Evolutionary conservation across 2,329 filamentous ascomycete species (phyloP), one percentile per base, ranked within the genome.

Genomic region (Microdochium bolleyi): DNA sequence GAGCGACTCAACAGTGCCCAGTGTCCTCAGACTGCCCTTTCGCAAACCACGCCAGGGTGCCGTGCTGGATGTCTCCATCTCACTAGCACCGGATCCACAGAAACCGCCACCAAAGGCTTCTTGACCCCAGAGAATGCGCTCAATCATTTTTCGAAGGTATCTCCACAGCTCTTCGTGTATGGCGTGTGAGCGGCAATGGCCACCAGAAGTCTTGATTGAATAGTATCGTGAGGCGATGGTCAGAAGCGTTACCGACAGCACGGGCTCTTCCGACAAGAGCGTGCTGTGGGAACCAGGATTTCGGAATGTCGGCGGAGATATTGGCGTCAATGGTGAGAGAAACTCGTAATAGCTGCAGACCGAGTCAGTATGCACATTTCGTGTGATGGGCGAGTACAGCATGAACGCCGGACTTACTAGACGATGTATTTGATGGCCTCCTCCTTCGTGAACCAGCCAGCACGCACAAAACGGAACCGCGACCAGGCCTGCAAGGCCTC

Each of bases 81-180:
- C 82, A 49, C 80, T 78, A 37, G 79, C 79, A 22, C 86, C 87
- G 2, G 85, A 88, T 51, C 87, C 87, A 62, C 87, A 89, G 66
- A 92, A 91, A 16, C 89, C 90, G 24, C 89, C 89, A 27, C 91
- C 92, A 63, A 96, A 96, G 51, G 95, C 90, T 68, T 97, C 92
- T 65, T 96, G 92, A 9, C 92, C 94, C 88, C 91, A 97, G 37
- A 97, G 84, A 59, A 95, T 88, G 32, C 92, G 84, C 68, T 96
- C 90, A 58, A 97, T 94, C 88, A 97, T 96, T 54, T 90, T 88
- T 51, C 92, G 86, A 27, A 97, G 79, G 64, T 96, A 95, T 27
- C 85, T 89, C 94, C 94, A 99, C 4, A 97, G 80, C 67, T 95
- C 91, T 62, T 96, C 90, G 60, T 97, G 94, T 52, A 99, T 95